Evolutionary conservation across 2,329 filamentous ascomycete species (phyloP), one percentile per base, ranked within the genome.

Genomic region (Claviceps lovelessii): DNA sequence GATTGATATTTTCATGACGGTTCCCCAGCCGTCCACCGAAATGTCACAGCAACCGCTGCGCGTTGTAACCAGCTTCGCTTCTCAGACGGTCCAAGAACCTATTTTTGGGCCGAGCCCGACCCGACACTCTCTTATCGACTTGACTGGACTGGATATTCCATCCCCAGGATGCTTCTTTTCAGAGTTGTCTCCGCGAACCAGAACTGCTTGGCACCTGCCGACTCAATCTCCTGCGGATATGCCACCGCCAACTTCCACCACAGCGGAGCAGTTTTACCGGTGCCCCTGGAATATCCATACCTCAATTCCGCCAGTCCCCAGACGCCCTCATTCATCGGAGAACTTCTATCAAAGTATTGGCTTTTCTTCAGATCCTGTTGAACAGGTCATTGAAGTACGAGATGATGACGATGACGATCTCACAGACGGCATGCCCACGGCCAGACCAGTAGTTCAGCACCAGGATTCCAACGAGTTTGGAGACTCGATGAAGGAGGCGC

Each of bases 151-250:
- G 23, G 90, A 90, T 31, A 90, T 97, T 39, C 91, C 90, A 6
- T 96, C 91, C 0, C 91, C 91, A 0, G 86, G 88, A 31, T 89
- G 86, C 0, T 96, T 96, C 75, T 96, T 96, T 70, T 88, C 88
- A 2, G 89, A 86, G 0, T 78, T 96, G 33, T 88, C 86, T 42
- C 81, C 85, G 4, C 79, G 81, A 53, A 83, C 85, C 42, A 82
- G 90, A 53, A 83, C 84, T 63, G 93, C 90, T 13, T 97, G 91
- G 91, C 83, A 88, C 63, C 72, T 84, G 57, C 75, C 77, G 11
- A 71, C 72, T 33, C 72, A 69, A 60, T 75, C 76, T 23, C 76
- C 78, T 13, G 76, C 80, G 8, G 77, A 76, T 19, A 65, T 75
- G 58, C 70, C 72, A 3, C 81, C 82, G 0, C 90, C 90, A 1